Conservation (phyloP, 2,329 filamentous ascomycete genomes). For the Conoideocrella luteorostrata region DNA sequence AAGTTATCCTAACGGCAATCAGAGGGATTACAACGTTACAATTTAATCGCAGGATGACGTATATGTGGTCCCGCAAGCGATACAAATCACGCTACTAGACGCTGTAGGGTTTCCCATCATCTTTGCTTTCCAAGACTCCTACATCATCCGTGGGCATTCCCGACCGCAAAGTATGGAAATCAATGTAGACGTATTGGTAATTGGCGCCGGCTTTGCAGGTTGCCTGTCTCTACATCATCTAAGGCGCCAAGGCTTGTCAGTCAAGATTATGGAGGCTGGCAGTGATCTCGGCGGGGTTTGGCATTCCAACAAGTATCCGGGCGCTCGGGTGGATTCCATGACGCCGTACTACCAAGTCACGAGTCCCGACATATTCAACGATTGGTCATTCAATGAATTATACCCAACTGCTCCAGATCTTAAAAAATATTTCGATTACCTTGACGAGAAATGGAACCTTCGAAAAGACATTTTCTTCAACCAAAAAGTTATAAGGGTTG, state of each 20-base stretch:
- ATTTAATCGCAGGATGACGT: too few relatives aligned
- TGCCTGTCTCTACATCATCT: slow-evolving; percentile 46
- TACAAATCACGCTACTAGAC: too few relatives aligned
- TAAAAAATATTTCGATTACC: slow-evolving; percentile 52
- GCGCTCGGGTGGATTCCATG: slow-evolving; percentile 47
- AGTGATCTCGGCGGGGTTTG: slow-evolving; percentile 46
- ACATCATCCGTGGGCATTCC: too few relatives aligned
- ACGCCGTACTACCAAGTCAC: slow-evolving; percentile 48
- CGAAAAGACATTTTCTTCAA: slow-evolving; percentile 53
- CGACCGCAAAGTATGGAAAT: too few relatives aligned
- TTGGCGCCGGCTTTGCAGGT: slow-evolving; percentile 41
- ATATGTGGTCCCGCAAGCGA: too few relatives aligned
- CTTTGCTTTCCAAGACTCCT: too few relatives aligned
- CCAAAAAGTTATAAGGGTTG: slow-evolving; percentile 44
- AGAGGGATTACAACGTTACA: too few relatives aligned
- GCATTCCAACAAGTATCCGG: slow-evolving; percentile 52
- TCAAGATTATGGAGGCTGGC: slow-evolving; percentile 46
- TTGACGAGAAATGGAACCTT: slow-evolving; percentile 47
- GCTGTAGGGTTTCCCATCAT: too few relatives aligned
- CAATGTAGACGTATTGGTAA: slow-evolving; percentile 36
- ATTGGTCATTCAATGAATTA: background rate
- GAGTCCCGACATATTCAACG: slow-evolving; percentile 39
- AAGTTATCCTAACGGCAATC: too few relatives aligned
- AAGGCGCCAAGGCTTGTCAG: slow-evolving; percentile 41
- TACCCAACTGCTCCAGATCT: background rate